Base-by-base conservation (phyloP, 805 yeast genomes). In the Saccharomycopsis vini region DNA sequence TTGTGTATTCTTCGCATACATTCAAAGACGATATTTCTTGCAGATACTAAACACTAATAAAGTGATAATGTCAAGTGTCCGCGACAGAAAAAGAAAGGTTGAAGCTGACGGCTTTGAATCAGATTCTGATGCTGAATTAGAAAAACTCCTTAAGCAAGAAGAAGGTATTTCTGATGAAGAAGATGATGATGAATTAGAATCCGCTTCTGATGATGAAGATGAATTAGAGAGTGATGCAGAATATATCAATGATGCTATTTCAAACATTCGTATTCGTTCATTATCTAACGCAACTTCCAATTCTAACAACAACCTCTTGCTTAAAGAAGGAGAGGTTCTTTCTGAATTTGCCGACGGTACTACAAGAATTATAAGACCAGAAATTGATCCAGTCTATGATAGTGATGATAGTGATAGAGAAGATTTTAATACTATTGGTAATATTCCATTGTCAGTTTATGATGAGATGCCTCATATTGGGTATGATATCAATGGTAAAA, bases 381-480 rank as follows among this genome's bases (percentile, higher is more conserved):
- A 88, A 58, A 90, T 92, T 49, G 84, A 87, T 30, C 97, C 98
- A 4, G 78, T 77, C n/a, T 92, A 90, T 60, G 96, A 90, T 58
- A 77, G 88, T 51, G 98, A 92, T 63, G 98, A 92, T 57, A 77
- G 88, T 58, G 73, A 58, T 12, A 81, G 77, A 50, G 94, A 86
- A 50, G 68, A 71, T 34, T 66, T 65, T 54, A 92, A 92, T 64
- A 87, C 97, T 3, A 85, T 92, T 53, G 98, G 98, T 40, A 86
- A 92, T 59, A 75, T 92, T 46, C 97, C 98, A 40, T 57, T 92
- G 18, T 75, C 90, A 16, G 95, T 95, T 2, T 92, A 92, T 60
- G 98, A 92, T 44, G 95, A 89, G 62, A 83, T 82, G 79, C 98
- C 98, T 1, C 98, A 92, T 60, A 78, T 92, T 48, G 97, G 98